Evolutionary conservation across 257 asterid species (phyloP), one percentile per base, ranked within the genome.

Genomic region (Solanum chmielewskii): DNA sequence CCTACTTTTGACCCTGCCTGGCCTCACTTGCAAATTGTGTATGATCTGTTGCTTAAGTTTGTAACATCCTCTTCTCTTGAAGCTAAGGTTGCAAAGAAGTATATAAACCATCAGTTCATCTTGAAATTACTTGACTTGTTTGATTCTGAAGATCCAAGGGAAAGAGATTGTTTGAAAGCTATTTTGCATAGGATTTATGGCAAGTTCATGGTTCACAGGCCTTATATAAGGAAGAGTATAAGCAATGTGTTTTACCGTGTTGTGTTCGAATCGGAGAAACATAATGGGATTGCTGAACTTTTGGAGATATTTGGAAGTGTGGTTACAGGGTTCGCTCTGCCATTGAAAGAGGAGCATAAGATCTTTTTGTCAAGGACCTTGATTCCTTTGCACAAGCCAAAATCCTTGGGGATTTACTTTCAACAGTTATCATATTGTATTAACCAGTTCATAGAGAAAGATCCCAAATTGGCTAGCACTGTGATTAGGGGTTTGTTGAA

Each of bases 281-380:
- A 94, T 80, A 94, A 91, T 70, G 98, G 99, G 83, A 93, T 95
- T 74, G 93, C 98, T 0, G 99, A 96, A 86, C 82, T 96, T 83
- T 89, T 96, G 91, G 99, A 96, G 91, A 93, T 96, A 84, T 93
- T 95, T 6, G 98, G 98, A 87, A 96, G 99, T 89, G 98, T 96
- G 84, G 95, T 96, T 49, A 92, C 97, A 2, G 99, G 99, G 21
- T 96, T 96, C 52, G 94, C 99, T 29, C 75, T 95, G 91, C 99
- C 98, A 31, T 88, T 95, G 85, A 95, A 96, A 89, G 98, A 94
- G 88, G 99, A 95, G 93, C 98, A 95, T 88, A 96, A 93, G 91
- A 90, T 93, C 35, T 93, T 95, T 87, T 90, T 96, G 90, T 92
- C 91, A 90, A 92, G 89, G 91, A 94, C 89, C 1, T 88, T 96